Conservation (phyloP, 345 rosid species). For the Pistacia vera region DNA sequence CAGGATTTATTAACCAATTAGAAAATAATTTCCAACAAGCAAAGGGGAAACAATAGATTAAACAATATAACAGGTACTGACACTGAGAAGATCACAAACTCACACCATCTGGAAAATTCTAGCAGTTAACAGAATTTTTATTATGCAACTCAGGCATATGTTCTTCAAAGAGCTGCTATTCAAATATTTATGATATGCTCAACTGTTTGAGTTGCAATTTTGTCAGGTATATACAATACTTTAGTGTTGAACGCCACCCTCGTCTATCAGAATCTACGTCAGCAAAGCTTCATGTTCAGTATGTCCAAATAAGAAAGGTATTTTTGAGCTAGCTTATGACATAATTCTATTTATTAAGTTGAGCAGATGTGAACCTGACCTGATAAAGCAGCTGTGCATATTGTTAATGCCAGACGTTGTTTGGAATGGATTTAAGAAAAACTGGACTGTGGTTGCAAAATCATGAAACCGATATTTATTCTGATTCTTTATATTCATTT, state of each 20-base stretch:
- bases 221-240: slow-evolving; percentile 79
- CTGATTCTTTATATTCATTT: no score
- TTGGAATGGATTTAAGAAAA: no score
- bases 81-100: slow-evolving; percentile 29
- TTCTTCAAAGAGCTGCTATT: not conserved
- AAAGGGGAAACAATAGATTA: not conserved
- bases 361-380: not conserved
- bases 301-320: slow-evolving; percentile 91
- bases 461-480: no score
- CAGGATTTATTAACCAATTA: not conserved
- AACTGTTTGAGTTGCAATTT: slow-evolving; percentile 18
- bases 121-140: no score
- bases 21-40: not conserved
- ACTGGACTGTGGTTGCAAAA: no score
- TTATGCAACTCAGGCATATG: not conserved
- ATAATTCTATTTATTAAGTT: not conserved
- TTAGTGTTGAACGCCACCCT: slow-evolving; percentile 80
- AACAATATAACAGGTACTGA: not conserved
- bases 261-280: slow-evolving; percentile 82
- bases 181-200: slow-evolving; percentile 14
- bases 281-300: slow-evolving; percentile 66
- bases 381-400: no score
- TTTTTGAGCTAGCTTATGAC: slow-evolving; percentile 13
- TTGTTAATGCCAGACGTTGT: no score
- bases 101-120: slow-evolving; percentile 27